Percentiles rank a stretch among this genome's conserved stretches.
phyloP scores from a whole-genome alignment of 169 alveolate genomes.

The Fabrea salina region DNA sequence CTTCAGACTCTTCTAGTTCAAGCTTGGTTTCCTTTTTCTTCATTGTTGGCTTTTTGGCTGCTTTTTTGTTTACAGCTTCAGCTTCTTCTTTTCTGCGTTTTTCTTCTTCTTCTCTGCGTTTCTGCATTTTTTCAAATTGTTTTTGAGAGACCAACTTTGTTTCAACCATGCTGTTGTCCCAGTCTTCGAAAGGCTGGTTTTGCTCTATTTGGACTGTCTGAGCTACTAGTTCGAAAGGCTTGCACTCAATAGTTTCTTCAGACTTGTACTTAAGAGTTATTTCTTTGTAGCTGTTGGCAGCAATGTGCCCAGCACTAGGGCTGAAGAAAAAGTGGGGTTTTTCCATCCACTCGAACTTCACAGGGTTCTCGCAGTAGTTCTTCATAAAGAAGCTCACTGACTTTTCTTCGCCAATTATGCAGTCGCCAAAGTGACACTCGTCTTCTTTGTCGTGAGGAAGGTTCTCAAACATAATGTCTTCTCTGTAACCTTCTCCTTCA shows the following conservation, averaged over 20 bases:
- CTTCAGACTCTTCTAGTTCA: constrained; percentile 44
- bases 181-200: constrained; percentile 61
- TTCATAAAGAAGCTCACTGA: constrained; percentile 60
- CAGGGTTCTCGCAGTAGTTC: constrained; percentile 81
- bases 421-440: constrained; percentile 85
- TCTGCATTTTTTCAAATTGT: constrained; percentile 69
- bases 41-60: constrained; percentile 71
- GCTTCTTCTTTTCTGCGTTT: constrained; percentile 73
- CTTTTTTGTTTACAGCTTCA: constrained; percentile 64
- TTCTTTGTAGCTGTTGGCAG: constrained; percentile 71
- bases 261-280: constrained; percentile 65
- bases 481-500: constrained; percentile 83
- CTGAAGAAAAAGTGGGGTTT: constrained; percentile 55
- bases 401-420: constrained; percentile 76
- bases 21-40: constrained; percentile 56
- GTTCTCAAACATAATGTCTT: constrained; percentile 78
- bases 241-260: constrained; percentile 65
- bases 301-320: constrained; percentile 82
- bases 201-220: constrained; percentile 74
- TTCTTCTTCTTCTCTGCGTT: constrained; percentile 78
- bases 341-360: constrained; percentile 80
- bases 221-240: constrained; percentile 58
- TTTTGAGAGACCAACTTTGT: constrained; percentile 71
- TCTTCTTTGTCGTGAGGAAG: constrained; percentile 75
- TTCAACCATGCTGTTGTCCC: constrained; percentile 82